Evolutionary conservation across 176 grass and related monocot species (phyloP), one percentile per base, ranked within the genome.

Genomic region (Echinochloa phyllopogon): DNA sequence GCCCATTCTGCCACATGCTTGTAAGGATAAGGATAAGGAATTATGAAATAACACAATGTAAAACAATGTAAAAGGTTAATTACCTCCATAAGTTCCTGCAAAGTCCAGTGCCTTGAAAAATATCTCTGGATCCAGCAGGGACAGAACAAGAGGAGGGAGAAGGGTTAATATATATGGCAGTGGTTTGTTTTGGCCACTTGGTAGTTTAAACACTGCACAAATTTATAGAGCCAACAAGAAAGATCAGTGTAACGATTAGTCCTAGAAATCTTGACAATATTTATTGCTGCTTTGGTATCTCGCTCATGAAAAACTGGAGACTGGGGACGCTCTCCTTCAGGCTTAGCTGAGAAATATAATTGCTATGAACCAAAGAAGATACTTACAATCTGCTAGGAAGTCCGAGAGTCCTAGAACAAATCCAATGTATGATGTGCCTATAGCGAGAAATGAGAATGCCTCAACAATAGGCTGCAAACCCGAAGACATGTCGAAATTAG

Each of bases 101-200:
- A 98, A 98, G 87, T 98, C 95, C 87, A 98, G 83, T 86, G 95
- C 93, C 83, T 98, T 95, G 63, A 95, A 98, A 90, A 98, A 98
- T 92, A 98, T 90, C 72, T 95, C 93, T 65, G 93, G 95, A 85
- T 98, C 93, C 69, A 98, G 87, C 79, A 93, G 88, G 50, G 95
- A 79, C 20, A 98, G 62, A 65, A 95, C 67, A 81, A 98, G 85
- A 0, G 95, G 95, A 65, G 95, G 95, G 65, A 98, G 0, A 66
- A 93, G 84, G 88, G 95, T 98, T 39, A 93, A 72, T 89, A 91
- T 64, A 67, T 87, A 98, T 11, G 93, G 89, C 23, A 93, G 76
- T 36, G 85, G 91, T 82, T 92, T 95, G 62, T 82, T 98, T 88
- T 95, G 75, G 20, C 89, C 95, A 84, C 87, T 95, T 77, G 95